Evolutionary conservation across 192 early-diverging fungal genomes (phyloP).

Genomic region (Spinellus fusiger): DNA sequence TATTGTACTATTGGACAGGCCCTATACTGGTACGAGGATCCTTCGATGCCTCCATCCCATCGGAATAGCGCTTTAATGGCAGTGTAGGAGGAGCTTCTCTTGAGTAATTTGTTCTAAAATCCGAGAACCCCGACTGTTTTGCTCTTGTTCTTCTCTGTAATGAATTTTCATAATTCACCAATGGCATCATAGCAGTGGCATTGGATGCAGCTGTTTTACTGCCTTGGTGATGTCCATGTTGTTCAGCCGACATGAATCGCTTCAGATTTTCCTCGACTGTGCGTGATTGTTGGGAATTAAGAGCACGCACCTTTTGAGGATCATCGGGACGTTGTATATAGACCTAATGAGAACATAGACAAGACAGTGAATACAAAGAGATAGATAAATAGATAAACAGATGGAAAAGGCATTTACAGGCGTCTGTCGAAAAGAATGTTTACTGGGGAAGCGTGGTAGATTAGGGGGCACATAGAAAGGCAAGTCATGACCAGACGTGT

Average conservation of each 20-base stretch:
- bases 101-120: background rate
- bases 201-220: background rate
- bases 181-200: slow-evolving; percentile 3
- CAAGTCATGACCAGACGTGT: slow-evolving; percentile 12
- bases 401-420: slow-evolving; percentile 33
- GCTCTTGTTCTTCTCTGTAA: slow-evolving; percentile 13
- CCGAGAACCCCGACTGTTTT: slow-evolving; percentile 6
- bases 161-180: slow-evolving; percentile 13
- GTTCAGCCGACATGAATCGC: slow-evolving; percentile 28
- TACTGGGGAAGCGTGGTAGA: slow-evolving; percentile 46
- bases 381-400: background rate
- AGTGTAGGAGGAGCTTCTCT: background rate
- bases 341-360: slow-evolving; percentile 28
- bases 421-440: slow-evolving; percentile 53
- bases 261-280: slow-evolving; percentile 51
- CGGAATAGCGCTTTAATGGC: background rate
- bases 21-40: background rate
- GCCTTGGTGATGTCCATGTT: background rate
- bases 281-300: slow-evolving; percentile 48
- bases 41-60: background rate
- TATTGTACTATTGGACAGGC: background rate
- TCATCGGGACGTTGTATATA: slow-evolving; percentile 47
- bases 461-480: slow-evolving; percentile 43
- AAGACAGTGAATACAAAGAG: background rate
- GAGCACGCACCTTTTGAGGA: slow-evolving; percentile 42